Base-by-base conservation (phyloP, 2,329 filamentous ascomycete species). In the Xylaria sp. region DNA sequence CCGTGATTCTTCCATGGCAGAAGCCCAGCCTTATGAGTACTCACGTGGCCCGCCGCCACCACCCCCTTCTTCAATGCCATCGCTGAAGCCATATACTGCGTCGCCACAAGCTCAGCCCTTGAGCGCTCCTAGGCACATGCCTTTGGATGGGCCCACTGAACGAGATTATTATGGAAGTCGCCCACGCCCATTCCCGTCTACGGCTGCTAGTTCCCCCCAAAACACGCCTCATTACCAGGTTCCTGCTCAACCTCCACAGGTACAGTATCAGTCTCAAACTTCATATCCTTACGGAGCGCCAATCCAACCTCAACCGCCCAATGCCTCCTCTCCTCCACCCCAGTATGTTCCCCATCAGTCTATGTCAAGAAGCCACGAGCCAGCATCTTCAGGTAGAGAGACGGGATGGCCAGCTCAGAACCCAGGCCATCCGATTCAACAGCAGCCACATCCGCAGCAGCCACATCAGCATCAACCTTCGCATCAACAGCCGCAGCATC, bases 311-410 rank as follows among this genome's bases (percentile, higher is more conserved):
- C 80, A 80, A 67, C 70, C 73, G n/a, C 75, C 77, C 14, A 76
- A 74, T 59, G 77, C 78, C 21, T 78, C 79, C n/a, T 83, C 84
- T 6, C 81, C 84, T n/a, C 79, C 82, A n/a, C 79, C 82, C 19
- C 85, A 86, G 66, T 87, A 87, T 60, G 76, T 79, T 0, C 72
- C 78, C 9, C 84, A 87, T 69, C 76, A 78, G n/a, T 69, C 79
- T 21, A 72, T 76, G 14, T 71, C 80, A 12, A 77, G 80, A 28
- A 74, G 78, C 11, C 79, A 82, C 19, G 83, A 85, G 47, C 70
- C 79, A 9, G 71, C 73, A 8, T 68, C 65, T 35, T 45, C 73
- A 1, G 70, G 69, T 25, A 73, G 80, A 23, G 79, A 81, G 40
- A 62, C 70, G 4, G 74, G 74, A 52, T 80, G 77, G 74, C 71